These are phyloP conservation scores for Cercis canadensis DNA, from an alignment of 306 rosid species.

Conservation along the genomic window DNA sequence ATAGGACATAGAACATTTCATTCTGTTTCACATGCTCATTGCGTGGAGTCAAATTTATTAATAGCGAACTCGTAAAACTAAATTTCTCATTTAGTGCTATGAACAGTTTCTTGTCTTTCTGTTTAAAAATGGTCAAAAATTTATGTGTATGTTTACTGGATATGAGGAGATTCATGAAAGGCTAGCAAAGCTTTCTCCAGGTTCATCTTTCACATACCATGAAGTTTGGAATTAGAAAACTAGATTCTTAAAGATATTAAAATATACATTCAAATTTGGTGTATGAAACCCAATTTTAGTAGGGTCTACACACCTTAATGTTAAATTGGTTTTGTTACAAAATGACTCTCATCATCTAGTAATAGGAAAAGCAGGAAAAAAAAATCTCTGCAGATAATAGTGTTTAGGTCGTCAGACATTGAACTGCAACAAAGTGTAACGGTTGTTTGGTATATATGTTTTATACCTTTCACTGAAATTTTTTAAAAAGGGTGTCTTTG, in stretches of 20 bases:
- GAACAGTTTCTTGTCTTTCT: constrained; percentile 9
- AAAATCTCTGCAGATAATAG: not conserved
- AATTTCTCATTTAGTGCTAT: constrained; percentile 8
- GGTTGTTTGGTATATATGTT: too few relatives aligned
- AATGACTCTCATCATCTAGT: not conserved
- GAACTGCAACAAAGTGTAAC: too few relatives aligned
- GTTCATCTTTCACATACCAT: not conserved
- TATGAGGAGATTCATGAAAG: not conserved
- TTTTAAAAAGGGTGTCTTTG: not conserved
- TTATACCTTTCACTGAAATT: too few relatives aligned
- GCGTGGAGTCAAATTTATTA: constrained; percentile 7
- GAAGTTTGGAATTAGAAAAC: not conserved
- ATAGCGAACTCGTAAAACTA: not conserved
- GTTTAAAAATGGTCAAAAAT: not conserved
- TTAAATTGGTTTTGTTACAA: not conserved
- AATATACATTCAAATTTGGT: not conserved
- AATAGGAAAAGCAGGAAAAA: not conserved
- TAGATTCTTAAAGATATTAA: not conserved
- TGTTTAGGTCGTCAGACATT: not conserved
- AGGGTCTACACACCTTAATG: not conserved
- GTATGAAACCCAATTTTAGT: not conserved
- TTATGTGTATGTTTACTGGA: not conserved
- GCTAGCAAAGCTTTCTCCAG: not conserved
- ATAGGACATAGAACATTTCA: constrained; percentile 14
- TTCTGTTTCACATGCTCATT: constrained; percentile 19